Evolutionary conservation across 768 basidiomycete genomes (phyloP).

Genomic region (Hebeloma cylindrosporum): DNA sequence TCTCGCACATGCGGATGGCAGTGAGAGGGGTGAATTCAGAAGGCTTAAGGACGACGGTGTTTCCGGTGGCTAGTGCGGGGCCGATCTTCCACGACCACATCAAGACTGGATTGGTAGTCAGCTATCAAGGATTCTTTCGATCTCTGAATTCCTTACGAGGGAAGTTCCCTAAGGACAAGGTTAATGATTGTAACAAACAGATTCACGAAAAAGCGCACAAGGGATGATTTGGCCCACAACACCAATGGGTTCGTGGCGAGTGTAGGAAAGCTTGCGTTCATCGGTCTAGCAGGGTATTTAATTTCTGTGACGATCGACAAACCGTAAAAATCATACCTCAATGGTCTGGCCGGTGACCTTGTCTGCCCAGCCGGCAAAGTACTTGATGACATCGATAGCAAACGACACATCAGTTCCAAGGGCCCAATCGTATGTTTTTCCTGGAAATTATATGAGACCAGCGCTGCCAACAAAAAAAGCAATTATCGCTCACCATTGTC

Average conservation of each 20-base stretch:
- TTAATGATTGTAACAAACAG: slow-evolving; percentile 53
- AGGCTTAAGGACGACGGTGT: slow-evolving; percentile 74
- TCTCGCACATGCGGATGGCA: slow-evolving; percentile 54
- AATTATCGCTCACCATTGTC: slow-evolving; percentile 71
- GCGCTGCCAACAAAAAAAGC: slow-evolving; percentile 24
- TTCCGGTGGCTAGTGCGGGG: slow-evolving; percentile 83
- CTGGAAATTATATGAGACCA: slow-evolving; percentile 23
- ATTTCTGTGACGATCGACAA: slow-evolving; percentile 46
- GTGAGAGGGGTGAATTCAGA: slow-evolving; percentile 79
- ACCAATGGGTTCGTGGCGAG: slow-evolving; percentile 66
- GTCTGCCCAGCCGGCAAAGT: slow-evolving; percentile 92
- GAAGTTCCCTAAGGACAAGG: slow-evolving; percentile 54
- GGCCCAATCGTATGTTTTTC: slow-evolving; percentile 54
- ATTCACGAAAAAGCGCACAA: slow-evolving; percentile 62
- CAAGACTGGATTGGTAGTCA: slow-evolving; percentile 34
- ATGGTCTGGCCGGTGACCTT: slow-evolving; percentile 78
- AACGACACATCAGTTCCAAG: slow-evolving; percentile 48
- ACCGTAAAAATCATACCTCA: slow-evolving; percentile 38
- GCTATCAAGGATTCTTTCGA: not conserved
- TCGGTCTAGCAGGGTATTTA: slow-evolving; percentile 43
- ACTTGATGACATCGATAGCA: slow-evolving; percentile 55
- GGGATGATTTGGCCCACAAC: slow-evolving; percentile 60
- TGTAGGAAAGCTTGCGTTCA: slow-evolving; percentile 61
- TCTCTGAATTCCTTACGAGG: slow-evolving; percentile 36
- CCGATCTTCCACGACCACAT: slow-evolving; percentile 80